Evolutionary conservation across 2,329 filamentous ascomycete species (phyloP), one percentile per base, ranked within the genome.

Genomic region (Colletotrichum tanaceti): DNA sequence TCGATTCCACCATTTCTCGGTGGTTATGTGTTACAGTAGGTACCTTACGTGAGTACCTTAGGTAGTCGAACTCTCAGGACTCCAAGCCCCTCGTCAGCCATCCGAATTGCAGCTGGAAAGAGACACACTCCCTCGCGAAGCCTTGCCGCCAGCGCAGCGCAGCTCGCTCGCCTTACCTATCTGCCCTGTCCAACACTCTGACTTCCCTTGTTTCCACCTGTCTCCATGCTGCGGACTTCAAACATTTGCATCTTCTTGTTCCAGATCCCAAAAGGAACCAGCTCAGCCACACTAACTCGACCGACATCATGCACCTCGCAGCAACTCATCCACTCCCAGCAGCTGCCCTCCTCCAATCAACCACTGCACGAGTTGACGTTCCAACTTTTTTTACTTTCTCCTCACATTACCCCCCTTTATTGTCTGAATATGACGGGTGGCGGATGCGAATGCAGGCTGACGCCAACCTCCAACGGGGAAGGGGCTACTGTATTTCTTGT

Each of bases 401-500:
- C 20, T 43, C 16, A 32, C 5, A 10, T 32, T 2, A 22, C n/a
- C 52, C 44, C 16, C 14, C 20, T 28, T 24, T 47, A 55, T 50
- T 50, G 32, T 38, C 35, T 60, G 20, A 39, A 46, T 53, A 53
- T 44, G 63, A 39, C 58, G 32, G 43, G n/a, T 39, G 39, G 28
- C 55, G 16, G 43, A 20, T 49, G 22, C 47, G 57, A 28, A 59
- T 65, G 52, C 61, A 59, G 54, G 39, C 55, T 55, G 20, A 63
- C 65, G 43, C 55, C 43, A 22, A 35, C 55, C 28, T 24, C 55
- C 55, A 47, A 38, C n/a, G 41, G 22, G 65, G 28, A 7, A n/a
- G n/a, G n/a, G n/a, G n/a, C n/a, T n/a, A n/a, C n/a, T n/a, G n/a
- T 50, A 55, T 50, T 38, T 61, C 41, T 65, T 65, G 65, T 61